A percentile compares a stretch with the other conserved stretches of the same genome.
These are phyloP conservation scores for Exophiala viscosa DNA, from an alignment of 2,329 filamentous ascomycete genomes.

Conservation along the genomic window DNA sequence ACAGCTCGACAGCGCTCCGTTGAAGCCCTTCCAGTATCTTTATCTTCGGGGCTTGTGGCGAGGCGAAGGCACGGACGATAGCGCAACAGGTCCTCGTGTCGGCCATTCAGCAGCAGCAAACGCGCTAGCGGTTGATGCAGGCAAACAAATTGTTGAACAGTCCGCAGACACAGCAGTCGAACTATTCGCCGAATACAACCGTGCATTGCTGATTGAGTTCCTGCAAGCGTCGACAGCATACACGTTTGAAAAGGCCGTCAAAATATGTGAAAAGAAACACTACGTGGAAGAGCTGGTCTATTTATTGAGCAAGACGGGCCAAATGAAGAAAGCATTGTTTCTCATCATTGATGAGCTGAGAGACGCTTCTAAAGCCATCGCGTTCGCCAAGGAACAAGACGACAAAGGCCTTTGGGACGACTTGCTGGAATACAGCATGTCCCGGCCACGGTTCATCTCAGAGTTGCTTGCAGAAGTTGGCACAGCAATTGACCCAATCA, in stretches of 20 bases:
- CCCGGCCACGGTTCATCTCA: slow-evolving; percentile 91
- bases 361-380: slow-evolving; percentile 87
- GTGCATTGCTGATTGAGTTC: slow-evolving; percentile 77
- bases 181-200: slow-evolving; percentile 81
- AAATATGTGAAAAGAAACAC: slow-evolving; percentile 73
- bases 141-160: slow-evolving; percentile 70
- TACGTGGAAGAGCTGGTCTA: slow-evolving; percentile 94
- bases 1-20: slow-evolving; percentile 66
- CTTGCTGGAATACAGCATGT: slow-evolving; percentile 92
- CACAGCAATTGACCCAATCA: slow-evolving; percentile 87
- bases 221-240: slow-evolving; percentile 81
- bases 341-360: slow-evolving; percentile 91
- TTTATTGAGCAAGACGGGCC: slow-evolving; percentile 88
- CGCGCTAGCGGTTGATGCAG: slow-evolving; percentile 53
- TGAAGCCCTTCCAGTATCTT: slow-evolving; percentile 80
- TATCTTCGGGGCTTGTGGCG: slow-evolving; percentile 85
- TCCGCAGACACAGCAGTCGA: slow-evolving; percentile 84
- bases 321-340: slow-evolving; percentile 85
- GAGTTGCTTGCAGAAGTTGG: slow-evolving; percentile 90
- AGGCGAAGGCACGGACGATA: slow-evolving; percentile 52
- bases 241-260: slow-evolving; percentile 68
- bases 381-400: slow-evolving; percentile 89
- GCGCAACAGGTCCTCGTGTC: slow-evolving; percentile 38
- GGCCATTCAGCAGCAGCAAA: slow-evolving; percentile 32
- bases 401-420: slow-evolving; percentile 94